Evolutionary conservation across 2,329 filamentous ascomycete species (phyloP).

Genomic region (Tolypocladium pustulatum): DNA sequence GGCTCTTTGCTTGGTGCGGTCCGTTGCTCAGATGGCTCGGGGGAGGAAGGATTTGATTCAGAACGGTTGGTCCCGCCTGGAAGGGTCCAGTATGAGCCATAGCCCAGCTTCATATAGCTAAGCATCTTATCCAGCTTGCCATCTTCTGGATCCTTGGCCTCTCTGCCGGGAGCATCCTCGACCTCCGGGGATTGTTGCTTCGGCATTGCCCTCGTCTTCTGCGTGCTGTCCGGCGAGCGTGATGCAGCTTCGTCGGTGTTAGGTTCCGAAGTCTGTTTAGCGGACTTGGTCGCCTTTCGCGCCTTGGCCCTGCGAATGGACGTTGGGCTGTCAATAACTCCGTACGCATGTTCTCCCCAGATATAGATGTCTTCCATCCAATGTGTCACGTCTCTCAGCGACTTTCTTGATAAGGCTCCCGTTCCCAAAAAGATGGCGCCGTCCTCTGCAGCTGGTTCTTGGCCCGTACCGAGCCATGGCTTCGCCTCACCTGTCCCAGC

Average conservation of each 20-base stretch:
- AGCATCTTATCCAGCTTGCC: slow-evolving; percentile 44
- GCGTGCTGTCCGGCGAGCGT: not conserved
- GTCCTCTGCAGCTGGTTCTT: slow-evolving; percentile 59
- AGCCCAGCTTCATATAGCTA: slow-evolving; percentile 56
- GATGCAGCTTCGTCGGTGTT: not conserved
- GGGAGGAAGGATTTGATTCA: not conserved
- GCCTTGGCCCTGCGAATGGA: slow-evolving; percentile 46
- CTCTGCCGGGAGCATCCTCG: not conserved
- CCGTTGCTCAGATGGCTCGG: not conserved
- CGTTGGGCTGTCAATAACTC: slow-evolving; percentile 67
- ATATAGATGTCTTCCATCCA: slow-evolving; percentile 87
- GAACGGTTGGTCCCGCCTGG: slow-evolving; percentile 14
- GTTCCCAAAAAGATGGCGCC: slow-evolving; percentile 79
- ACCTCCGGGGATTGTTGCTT: not conserved
- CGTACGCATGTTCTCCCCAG: slow-evolving; percentile 77
- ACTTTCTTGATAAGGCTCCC: slow-evolving; percentile 60
- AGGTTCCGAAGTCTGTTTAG: not conserved
- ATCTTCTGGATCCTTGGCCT: slow-evolving; percentile 14
- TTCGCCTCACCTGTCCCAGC: slow-evolving; percentile 9
- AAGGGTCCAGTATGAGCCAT: slow-evolving; percentile 56
- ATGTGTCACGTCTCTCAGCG: slow-evolving; percentile 60
- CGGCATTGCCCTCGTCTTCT: not conserved
- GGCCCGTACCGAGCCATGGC: slow-evolving; percentile 65
- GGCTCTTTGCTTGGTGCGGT: not conserved
- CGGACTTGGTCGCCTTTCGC: slow-evolving; percentile 15